Evolutionary conservation across 1,284 basidiomycete genomes (phyloP), one percentile per base, ranked within the genome.

Genomic region (Rhodotorula sp.): DNA sequence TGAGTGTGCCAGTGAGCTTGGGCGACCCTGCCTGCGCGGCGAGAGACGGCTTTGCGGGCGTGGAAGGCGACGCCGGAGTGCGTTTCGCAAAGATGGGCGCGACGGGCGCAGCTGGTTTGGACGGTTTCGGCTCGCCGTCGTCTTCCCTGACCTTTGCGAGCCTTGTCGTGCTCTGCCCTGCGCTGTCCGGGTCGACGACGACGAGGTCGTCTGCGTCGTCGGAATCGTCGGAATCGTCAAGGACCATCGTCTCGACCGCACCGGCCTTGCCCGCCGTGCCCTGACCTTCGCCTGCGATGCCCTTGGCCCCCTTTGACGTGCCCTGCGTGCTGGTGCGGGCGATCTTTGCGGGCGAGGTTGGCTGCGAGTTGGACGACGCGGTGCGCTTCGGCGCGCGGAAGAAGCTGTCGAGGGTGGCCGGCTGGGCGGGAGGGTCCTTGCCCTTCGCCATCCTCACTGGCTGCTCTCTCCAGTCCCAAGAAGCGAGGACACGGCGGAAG

Each of bases 141-240:
- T 65, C 23, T 3, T 14, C 34, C 27, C 54, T 46, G 27, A 41
- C n/a, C 10, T 41, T 57, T n/a, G 17, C 55, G 14, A 42, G n/a
- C 54, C 25, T 27, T 50, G 45, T 50, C n/a, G 8, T 12, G 46
- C 46, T 27, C 8, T 17, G 25, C 14, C 13, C 8, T 2, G 25
- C 14, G 48, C 41, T 7, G n/a, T 14, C 3, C 8, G 59, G 59
- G 57, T 67, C 65, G 13, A 71, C 56, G 52, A 73, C 62, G 48
- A 68, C 42, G 46, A 65, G 27, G 55, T 73, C 71, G 61, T 67
- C 65, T 8, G 63, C 50, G 25, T 66, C 52, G 55, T 65, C 66
- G 41, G 34, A 34, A 34, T 64, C 71, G 54, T 61, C 57, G 5
- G 68, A 67, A 17, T 65, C 66, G 64, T 68, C 67, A 49, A 68